A percentile compares a stretch with the other conserved stretches of the same genome.
These are phyloP conservation scores for Aspergillus carlsbadensis DNA, from an alignment of 495 filamentous ascomycete species.

Conservation along the genomic window DNA sequence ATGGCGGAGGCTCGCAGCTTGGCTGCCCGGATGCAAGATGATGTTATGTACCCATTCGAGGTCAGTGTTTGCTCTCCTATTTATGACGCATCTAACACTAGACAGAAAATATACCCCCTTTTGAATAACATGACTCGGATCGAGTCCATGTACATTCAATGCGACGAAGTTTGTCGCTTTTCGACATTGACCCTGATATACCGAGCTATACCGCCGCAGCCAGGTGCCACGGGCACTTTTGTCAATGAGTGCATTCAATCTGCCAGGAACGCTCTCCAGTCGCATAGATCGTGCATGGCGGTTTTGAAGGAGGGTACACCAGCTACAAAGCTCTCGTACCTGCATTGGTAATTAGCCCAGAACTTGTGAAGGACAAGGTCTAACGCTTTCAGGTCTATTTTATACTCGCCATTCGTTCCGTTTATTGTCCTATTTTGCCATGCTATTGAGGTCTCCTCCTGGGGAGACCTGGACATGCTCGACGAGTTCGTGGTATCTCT, in stretches of 20 bases:
- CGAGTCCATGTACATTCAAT: conserved; percentile 49
- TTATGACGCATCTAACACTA: conserved; percentile 10
- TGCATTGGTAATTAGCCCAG: conserved; percentile 54
- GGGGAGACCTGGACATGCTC: conserved; percentile 50
- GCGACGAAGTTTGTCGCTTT: conserved; percentile 56
- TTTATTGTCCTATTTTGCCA: conserved; percentile 72
- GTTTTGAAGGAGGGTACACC: conserved; percentile 44
- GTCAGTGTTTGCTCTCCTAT: conserved; percentile 12
- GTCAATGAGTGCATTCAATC: conserved; percentile 59
- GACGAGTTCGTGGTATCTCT: conserved; percentile 59
- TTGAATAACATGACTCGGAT: conserved; percentile 19
- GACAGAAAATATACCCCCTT: conserved; percentile 16
- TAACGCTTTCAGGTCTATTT: conserved; percentile 52
- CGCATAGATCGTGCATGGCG: conserved; percentile 52
- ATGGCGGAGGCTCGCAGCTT: conserved; percentile 31
- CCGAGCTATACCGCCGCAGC: conserved; percentile 54
- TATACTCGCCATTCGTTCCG: conserved; percentile 66
- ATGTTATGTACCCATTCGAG: conserved; percentile 34
- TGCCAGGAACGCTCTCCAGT: conserved; percentile 53
- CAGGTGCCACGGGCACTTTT: conserved; percentile 47
- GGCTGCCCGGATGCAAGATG: conserved; percentile 33
- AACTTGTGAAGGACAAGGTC: not conserved
- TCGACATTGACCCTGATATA: conserved; percentile 59
- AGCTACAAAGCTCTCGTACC: conserved; percentile 52
- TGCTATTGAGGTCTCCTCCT: conserved; percentile 49